Percentiles rank a stretch among this genome's conserved stretches.
phyloP scores from a whole-genome alignment of 2,329 filamentous ascomycete species.

The Aspergillus tanneri region DNA sequence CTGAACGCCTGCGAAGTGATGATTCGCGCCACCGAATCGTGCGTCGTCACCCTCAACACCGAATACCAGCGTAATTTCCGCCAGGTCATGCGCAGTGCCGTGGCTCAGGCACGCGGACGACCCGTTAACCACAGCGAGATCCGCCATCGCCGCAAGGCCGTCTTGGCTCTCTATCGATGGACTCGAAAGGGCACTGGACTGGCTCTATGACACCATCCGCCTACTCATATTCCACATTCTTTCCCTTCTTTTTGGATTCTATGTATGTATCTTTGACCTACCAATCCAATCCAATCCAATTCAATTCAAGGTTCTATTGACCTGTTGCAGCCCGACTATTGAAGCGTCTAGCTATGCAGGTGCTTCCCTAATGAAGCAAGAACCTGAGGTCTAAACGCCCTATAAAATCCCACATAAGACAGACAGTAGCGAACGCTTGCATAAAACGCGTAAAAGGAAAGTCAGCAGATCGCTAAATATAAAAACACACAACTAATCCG shows the following conservation, averaged over 20 bases:
- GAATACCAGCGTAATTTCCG: constrained; percentile 96
- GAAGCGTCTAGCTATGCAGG: no score
- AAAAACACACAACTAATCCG: no score
- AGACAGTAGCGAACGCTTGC: no score
- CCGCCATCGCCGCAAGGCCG: constrained; percentile 77
- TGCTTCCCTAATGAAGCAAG: no score
- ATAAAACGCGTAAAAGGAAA: no score
- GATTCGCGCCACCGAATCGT: constrained; percentile 86
- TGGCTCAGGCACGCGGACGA: constrained; percentile 81
- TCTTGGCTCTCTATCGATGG: constrained; percentile 85
- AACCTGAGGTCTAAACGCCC: no score
- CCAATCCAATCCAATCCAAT: not conserved
- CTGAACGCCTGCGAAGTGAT: constrained; percentile 90
- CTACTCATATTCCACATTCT: not conserved
- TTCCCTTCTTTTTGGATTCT: not conserved
- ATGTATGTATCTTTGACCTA: not conserved
- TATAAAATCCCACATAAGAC: no score
- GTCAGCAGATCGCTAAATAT: no score
- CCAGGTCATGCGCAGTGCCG: constrained; percentile 88
- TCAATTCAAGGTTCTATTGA: not conserved
- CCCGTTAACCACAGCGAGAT: constrained; percentile 84
- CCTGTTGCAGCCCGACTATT: no score
- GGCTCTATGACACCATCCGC: constrained; percentile 48
- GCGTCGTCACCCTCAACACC: constrained; percentile 85
- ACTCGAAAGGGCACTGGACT: constrained; percentile 86